Conservation (phyloP, 2,329 filamentous ascomycete genomes). For the Fusarium sp. region DNA sequence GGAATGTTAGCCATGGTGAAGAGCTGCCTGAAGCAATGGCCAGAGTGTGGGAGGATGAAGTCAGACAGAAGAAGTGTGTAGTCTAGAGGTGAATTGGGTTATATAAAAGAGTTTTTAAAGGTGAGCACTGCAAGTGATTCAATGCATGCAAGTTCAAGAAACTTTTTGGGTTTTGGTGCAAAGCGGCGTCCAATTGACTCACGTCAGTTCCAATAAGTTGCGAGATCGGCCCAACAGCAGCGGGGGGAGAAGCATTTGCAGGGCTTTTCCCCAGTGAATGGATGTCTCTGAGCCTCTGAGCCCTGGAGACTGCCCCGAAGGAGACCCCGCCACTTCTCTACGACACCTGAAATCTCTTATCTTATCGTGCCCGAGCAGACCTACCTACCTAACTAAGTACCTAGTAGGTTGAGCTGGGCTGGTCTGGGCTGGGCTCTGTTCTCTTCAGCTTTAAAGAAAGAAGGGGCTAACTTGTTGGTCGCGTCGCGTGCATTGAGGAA, state of each 20-base stretch:
- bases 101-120: background rate
- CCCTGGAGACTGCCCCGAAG: slow-evolving; percentile 13
- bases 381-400: too few relatives aligned
- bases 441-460: slow-evolving; percentile 7
- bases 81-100: background rate
- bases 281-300: slow-evolving; percentile 8
- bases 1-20: slow-evolving; percentile 55
- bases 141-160: slow-evolving; percentile 12
- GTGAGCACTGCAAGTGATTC: slow-evolving; percentile 4
- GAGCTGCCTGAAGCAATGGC: slow-evolving; percentile 7
- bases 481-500: slow-evolving; percentile 35
- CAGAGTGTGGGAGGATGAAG: slow-evolving; percentile 3
- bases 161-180: slow-evolving; percentile 5
- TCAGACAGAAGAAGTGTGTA: background rate
- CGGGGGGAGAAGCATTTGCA: slow-evolving; percentile 7
- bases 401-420: background rate
- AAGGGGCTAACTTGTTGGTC: slow-evolving; percentile 16
- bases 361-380: slow-evolving; percentile 30
- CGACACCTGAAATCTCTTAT: slow-evolving; percentile 24
- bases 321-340: background rate
- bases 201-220: slow-evolving; percentile 20
- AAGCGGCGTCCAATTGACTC: slow-evolving; percentile 22
- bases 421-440: too few relatives aligned
- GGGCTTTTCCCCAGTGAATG: slow-evolving; percentile 15
- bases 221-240: slow-evolving; percentile 24